Conservation (phyloP, 192 early-diverging fungal species). For the Linnemannia zychae region DNA sequence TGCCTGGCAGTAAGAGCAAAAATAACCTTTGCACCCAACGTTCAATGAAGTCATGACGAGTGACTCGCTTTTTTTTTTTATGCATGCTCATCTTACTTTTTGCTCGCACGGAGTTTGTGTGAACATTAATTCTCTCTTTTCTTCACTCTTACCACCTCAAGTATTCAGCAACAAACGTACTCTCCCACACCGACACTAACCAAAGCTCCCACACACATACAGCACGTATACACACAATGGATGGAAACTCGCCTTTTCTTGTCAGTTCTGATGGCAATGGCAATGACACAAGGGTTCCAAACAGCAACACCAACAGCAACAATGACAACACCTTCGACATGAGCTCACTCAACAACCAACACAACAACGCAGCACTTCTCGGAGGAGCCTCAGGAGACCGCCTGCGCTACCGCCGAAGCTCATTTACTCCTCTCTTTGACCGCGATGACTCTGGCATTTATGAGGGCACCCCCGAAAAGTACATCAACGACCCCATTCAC, state of each 20-base stretch:
- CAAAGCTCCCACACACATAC: not conserved
- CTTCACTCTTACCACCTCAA: not conserved
- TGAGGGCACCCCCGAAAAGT: slow-evolving; percentile 57
- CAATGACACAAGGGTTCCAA: not conserved
- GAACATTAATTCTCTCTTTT: not conserved
- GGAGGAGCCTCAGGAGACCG: slow-evolving; percentile 1
- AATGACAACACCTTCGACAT: slow-evolving; percentile 1
- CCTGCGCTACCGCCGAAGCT: slow-evolving; percentile 30
- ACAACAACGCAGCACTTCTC: slow-evolving; percentile 18
- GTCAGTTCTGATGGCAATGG: slow-evolving; percentile 5
- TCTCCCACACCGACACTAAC: not conserved
- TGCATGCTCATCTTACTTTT: not conserved
- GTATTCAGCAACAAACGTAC: too few species aligned
- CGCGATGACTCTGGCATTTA: slow-evolving; percentile 48
- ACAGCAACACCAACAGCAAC: not conserved
- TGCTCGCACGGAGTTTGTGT: not conserved
- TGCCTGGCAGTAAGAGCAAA: too few species aligned
- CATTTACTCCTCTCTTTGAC: slow-evolving; percentile 43
- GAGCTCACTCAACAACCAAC: slow-evolving; percentile 11
- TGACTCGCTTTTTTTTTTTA: not conserved
- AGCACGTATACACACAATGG: not conserved
- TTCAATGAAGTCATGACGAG: too few species aligned
- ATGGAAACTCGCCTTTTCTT: slow-evolving; percentile 23
- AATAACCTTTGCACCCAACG: too few species aligned
- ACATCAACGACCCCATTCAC: slow-evolving; percentile 84